Percentiles rank a stretch among this genome's conserved stretches.
Conservation (phyloP, 2,329 filamentous ascomycete species). For the Laburnicola sp. region DNA sequence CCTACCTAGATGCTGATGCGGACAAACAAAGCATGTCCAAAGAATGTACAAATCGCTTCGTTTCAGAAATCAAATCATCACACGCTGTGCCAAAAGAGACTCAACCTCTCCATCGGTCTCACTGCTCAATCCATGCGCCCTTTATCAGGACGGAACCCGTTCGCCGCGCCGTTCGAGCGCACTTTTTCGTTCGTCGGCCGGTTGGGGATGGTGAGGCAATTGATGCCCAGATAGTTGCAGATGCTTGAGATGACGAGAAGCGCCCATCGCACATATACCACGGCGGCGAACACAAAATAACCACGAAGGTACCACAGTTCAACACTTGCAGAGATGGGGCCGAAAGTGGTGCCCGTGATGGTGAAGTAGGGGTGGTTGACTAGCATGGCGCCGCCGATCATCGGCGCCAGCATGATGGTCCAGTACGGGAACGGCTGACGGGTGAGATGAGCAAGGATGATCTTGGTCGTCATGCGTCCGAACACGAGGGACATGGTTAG, state of each 20-base stretch:
- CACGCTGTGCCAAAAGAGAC: too few species aligned
- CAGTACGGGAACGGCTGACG: slow-evolving; percentile 94
- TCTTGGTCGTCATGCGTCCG: slow-evolving; percentile 97
- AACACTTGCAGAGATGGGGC: slow-evolving; percentile 62
- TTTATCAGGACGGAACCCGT: slow-evolving; percentile 34
- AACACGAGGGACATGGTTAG: slow-evolving; percentile 96
- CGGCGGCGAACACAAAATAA: slow-evolving; percentile 79
- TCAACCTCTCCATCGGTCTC: too few species aligned
- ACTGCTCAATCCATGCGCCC: slow-evolving; percentile 35
- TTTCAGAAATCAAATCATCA: too few species aligned
- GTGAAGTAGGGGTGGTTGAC: slow-evolving; percentile 76
- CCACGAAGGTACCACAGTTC: slow-evolving; percentile 82
- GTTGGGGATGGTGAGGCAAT: slow-evolving; percentile 78
- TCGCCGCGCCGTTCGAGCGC: slow-evolving; percentile 32
- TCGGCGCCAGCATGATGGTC: slow-evolving; percentile 86
- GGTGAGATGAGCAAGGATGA: slow-evolving; percentile 93
- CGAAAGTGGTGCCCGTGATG: slow-evolving; percentile 50
- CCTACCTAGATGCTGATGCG: too few species aligned
- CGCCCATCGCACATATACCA: slow-evolving; percentile 94
- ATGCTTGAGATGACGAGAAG: slow-evolving; percentile 88
- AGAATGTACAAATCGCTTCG: too few species aligned
- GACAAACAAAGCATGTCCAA: too few species aligned
- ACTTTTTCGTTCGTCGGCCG: slow-evolving; percentile 31
- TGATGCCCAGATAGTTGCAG: slow-evolving; percentile 89
- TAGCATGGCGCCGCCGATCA: slow-evolving; percentile 81